Percentiles rank a stretch among this genome's conserved stretches.
Conservation (phyloP, 306 rosid genomes). For the Corylus americana region DNA sequence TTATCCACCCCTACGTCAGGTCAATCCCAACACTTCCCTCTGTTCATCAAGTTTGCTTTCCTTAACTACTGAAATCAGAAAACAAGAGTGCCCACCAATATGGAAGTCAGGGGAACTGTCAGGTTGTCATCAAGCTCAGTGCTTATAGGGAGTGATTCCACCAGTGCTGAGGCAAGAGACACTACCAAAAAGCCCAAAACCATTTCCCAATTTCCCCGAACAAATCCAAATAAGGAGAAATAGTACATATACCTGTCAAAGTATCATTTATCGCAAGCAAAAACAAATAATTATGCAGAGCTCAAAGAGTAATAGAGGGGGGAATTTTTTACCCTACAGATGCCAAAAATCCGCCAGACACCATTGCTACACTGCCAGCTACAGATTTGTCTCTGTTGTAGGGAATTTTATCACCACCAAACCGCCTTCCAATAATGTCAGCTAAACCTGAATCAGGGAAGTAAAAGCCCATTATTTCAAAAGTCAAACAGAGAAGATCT, state of each 20-base stretch:
- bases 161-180: conserved; percentile 67
- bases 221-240: conserved; percentile 73
- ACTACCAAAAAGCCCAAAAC: conserved; percentile 62
- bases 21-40: not conserved
- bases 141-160: conserved; percentile 94
- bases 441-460: conserved; percentile 66
- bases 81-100: conserved; percentile 57
- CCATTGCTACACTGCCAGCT: conserved; percentile 91
- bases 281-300: conserved; percentile 6
- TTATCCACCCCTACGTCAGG: conserved; percentile 6
- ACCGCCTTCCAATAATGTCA: conserved; percentile 77
- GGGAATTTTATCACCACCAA: conserved; percentile 67
- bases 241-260: conserved; percentile 80
- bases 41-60: not conserved
- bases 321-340: conserved; percentile 62
- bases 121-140: conserved; percentile 88
- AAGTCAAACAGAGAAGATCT: not conserved
- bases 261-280: conserved; percentile 11
- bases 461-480: not conserved
- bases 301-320: conserved; percentile 19
- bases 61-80: conserved; percentile 36
- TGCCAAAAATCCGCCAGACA: conserved; percentile 65
- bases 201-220: conserved; percentile 61
- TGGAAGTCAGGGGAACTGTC: conserved; percentile 79
- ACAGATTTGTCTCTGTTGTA: conserved; percentile 79